Evolutionary conservation across 2,329 filamentous ascomycete genomes (phyloP).

Genomic region (Ceratocystis variospora): DNA sequence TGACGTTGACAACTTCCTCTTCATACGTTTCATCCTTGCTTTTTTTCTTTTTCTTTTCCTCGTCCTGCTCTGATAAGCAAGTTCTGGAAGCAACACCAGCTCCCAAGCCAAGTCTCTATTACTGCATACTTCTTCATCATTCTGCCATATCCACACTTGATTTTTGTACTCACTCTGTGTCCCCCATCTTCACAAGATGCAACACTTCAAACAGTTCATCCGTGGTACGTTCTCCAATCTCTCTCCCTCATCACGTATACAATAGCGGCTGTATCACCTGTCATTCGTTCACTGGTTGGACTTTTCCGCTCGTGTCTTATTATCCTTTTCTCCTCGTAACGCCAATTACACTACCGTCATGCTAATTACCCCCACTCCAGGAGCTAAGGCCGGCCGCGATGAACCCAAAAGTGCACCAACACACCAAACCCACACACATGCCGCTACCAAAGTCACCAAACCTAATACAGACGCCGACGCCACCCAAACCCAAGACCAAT

Average conservation of each 20-base stretch:
- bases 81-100: background rate
- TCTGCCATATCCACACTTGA: background rate
- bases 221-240: conserved; percentile 15
- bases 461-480: background rate
- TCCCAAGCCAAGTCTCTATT: background rate
- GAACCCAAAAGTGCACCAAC: conserved; percentile 7
- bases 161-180: conserved; percentile 1
- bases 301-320: background rate
- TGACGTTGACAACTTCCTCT: background rate
- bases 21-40: background rate
- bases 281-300: background rate
- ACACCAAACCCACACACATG: background rate
- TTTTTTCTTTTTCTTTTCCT: background rate
- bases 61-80: background rate
- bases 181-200: conserved; percentile 8
- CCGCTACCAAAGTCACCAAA: conserved; percentile 2
- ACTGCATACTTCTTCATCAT: background rate
- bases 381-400: conserved; percentile 16
- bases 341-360: background rate
- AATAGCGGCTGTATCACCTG: background rate
- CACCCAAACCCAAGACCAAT: background rate
- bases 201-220: conserved; percentile 18
- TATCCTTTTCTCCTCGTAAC: background rate
- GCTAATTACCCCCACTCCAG: background rate
- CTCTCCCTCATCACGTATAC: background rate